Percentiles rank a stretch among this genome's conserved stretches.
These are phyloP conservation scores for Adansonia rubrostipa DNA, from an alignment of 441 rosid species.

Conservation along the genomic window DNA sequence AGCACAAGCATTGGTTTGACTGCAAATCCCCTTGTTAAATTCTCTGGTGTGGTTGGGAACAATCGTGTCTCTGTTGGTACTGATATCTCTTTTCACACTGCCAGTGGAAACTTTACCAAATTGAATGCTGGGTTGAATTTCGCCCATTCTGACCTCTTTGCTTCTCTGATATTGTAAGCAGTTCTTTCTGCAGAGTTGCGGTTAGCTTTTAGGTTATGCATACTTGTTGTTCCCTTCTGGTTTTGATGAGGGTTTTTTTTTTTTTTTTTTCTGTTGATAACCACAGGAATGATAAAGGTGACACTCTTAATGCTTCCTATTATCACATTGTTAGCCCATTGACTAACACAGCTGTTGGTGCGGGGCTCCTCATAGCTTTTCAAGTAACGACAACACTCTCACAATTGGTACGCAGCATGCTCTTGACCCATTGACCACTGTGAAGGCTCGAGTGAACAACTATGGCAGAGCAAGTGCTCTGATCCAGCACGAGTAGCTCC, in stretches of 20 bases:
- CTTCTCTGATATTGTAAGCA: slow-evolving; percentile 80
- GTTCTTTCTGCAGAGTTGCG: neutral
- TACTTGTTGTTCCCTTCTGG: neutral
- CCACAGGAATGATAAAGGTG: slow-evolving; percentile 83
- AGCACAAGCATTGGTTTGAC: slow-evolving; percentile 82
- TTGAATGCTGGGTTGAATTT: slow-evolving; percentile 76
- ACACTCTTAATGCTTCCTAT: slow-evolving; percentile 73
- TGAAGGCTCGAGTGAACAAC: slow-evolving; percentile 91
- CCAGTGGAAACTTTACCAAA: slow-evolving; percentile 75
- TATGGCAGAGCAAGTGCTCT: slow-evolving; percentile 79
- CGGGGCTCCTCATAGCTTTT: slow-evolving; percentile 81
- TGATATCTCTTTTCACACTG: slow-evolving; percentile 81
- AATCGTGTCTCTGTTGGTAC: slow-evolving; percentile 65
- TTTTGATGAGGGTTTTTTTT: neutral
- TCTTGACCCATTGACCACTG: slow-evolving; percentile 77
- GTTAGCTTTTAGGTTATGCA: neutral
- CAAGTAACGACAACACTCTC: slow-evolving; percentile 75
- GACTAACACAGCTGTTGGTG: slow-evolving; percentile 92
- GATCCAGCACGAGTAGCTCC: slow-evolving; percentile 94
- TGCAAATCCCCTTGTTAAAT: slow-evolving; percentile 76
- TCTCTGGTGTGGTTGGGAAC: slow-evolving; percentile 85
- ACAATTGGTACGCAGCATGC: slow-evolving; percentile 85
- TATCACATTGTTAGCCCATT: slow-evolving; percentile 80
- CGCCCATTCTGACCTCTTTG: slow-evolving; percentile 67
- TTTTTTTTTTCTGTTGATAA: neutral